Conservation (phyloP, 257 asterid genomes). For the Lycium barbarum region DNA sequence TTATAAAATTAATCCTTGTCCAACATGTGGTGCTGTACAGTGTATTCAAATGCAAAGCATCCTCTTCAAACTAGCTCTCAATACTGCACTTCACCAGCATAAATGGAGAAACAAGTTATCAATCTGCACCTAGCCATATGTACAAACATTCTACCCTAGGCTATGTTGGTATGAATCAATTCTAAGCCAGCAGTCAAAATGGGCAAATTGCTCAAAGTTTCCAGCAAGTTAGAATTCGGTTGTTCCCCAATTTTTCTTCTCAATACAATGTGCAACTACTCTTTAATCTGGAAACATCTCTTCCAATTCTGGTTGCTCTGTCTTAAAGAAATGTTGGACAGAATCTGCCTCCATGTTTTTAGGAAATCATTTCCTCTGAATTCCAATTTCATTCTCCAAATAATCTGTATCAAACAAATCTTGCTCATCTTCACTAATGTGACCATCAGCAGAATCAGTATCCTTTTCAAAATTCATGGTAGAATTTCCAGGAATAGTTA, state of each 20-base stretch:
- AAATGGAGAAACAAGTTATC: background rate
- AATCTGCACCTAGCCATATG: background rate
- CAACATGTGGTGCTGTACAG: background rate
- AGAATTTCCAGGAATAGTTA: slow-evolving; percentile 19
- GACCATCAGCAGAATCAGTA: slow-evolving; percentile 32
- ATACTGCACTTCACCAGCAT: background rate
- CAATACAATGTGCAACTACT: slow-evolving; percentile 10
- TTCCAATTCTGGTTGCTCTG: slow-evolving; percentile 39
- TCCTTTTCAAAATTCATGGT: background rate
- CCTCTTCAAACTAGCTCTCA: background rate
- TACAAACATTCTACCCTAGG: slow-evolving; percentile 18
- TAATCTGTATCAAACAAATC: slow-evolving; percentile 54
- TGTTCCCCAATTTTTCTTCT: background rate
- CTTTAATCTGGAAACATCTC: slow-evolving; percentile 43
- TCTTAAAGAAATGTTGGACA: background rate
- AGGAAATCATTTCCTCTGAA: slow-evolving; percentile 29
- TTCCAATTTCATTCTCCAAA: slow-evolving; percentile 38
- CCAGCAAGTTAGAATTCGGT: background rate
- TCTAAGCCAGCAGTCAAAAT: background rate
- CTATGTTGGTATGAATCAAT: background rate
- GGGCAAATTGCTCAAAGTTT: background rate
- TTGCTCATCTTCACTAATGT: slow-evolving; percentile 51
- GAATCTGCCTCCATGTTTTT: slow-evolving; percentile 30
- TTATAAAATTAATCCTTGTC: background rate
- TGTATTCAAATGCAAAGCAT: slow-evolving; percentile 6